A percentile compares a stretch with the other conserved stretches of the same genome.
Conservation (phyloP, 2,329 filamentous ascomycete genomes). For the Myrmaecium sp. region DNA sequence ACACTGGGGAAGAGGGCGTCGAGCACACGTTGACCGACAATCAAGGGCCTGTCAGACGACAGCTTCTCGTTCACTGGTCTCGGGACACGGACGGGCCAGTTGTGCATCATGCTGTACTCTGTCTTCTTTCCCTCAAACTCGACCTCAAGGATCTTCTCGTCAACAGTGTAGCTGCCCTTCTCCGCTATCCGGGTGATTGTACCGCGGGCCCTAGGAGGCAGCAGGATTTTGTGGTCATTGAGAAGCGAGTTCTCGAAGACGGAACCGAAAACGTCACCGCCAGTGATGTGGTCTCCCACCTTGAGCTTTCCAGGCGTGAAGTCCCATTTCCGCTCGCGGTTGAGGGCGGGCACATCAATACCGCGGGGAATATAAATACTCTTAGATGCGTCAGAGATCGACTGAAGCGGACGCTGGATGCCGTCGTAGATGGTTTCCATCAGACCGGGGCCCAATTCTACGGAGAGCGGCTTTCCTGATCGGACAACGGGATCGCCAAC, state of each 20-base stretch:
- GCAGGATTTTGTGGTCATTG: conserved; percentile 78
- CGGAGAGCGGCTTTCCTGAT: conserved; percentile 89
- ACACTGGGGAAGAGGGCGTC: conserved; percentile 94
- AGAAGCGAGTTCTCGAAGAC: conserved; percentile 95
- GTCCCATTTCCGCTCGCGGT: conserved; percentile 89
- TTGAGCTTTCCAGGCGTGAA: conserved; percentile 75
- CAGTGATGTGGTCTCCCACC: conserved; percentile 91
- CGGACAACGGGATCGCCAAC: conserved; percentile 84
- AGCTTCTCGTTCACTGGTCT: conserved; percentile 86
- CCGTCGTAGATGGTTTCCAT: conserved; percentile 99
- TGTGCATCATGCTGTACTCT: conserved; percentile 95
- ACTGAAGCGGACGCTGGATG: conserved; percentile 86
- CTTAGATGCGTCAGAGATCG: conserved; percentile 58
- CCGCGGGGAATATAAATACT: conserved; percentile 97
- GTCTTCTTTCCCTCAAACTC: conserved; percentile 96
- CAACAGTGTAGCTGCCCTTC: conserved; percentile 86
- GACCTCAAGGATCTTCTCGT: conserved; percentile 82
- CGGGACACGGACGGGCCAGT: conserved; percentile 93
- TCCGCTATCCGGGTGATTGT: conserved; percentile 81
- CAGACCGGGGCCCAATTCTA: conserved; percentile 90
- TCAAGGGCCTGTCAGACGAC: conserved; percentile 73
- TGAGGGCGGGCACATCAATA: conserved; percentile 71
- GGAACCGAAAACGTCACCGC: conserved; percentile 86
- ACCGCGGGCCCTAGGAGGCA: conserved; percentile 78
- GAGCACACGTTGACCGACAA: conserved; percentile 91